These are phyloP conservation scores for Cladophialophora exuberans DNA, from an alignment of 2,329 filamentous ascomycete genomes.

Conservation along the genomic window DNA sequence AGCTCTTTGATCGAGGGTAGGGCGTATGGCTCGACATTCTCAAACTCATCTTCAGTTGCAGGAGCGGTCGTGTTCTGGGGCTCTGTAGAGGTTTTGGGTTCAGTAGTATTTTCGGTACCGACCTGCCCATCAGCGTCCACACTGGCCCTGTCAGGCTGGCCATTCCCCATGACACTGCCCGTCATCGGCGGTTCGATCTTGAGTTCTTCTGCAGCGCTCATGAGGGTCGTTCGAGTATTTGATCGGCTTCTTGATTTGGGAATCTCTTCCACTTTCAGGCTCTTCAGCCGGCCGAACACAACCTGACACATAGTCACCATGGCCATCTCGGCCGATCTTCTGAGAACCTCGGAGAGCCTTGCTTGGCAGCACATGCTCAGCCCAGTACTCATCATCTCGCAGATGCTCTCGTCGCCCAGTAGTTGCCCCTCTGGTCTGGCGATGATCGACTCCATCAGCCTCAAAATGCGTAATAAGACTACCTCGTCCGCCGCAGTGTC, in stretches of 20 bases:
- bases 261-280: slow-evolving; percentile 76
- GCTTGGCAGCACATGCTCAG: slow-evolving; percentile 96
- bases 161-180: slow-evolving; percentile 62
- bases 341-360: slow-evolving; percentile 84
- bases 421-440: slow-evolving; percentile 89
- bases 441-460: slow-evolving; percentile 98
- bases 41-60: slow-evolving; percentile 38
- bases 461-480: slow-evolving; percentile 88
- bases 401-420: slow-evolving; percentile 96
- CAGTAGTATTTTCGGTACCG: slow-evolving; percentile 20
- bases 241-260: slow-evolving; percentile 38
- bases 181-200: slow-evolving; percentile 72
- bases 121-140: slow-evolving; percentile 24
- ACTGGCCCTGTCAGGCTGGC: slow-evolving; percentile 24
- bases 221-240: slow-evolving; percentile 28
- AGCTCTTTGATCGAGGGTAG: slow-evolving; percentile 92
- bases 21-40: slow-evolving; percentile 81
- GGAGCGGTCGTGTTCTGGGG: slow-evolving; percentile 39
- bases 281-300: slow-evolving; percentile 91
- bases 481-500: slow-evolving; percentile 95
- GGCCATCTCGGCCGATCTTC: slow-evolving; percentile 85
- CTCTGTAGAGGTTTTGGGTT: slow-evolving; percentile 40
- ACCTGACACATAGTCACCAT: slow-evolving; percentile 99
- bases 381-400: slow-evolving; percentile 99
- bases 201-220: slow-evolving; percentile 69